Percentiles rank a stretch among this genome's conserved stretches.
Evolutionary conservation across 164 flowering plant genomes (phyloP).

Genomic region (Annona cherimola): DNA sequence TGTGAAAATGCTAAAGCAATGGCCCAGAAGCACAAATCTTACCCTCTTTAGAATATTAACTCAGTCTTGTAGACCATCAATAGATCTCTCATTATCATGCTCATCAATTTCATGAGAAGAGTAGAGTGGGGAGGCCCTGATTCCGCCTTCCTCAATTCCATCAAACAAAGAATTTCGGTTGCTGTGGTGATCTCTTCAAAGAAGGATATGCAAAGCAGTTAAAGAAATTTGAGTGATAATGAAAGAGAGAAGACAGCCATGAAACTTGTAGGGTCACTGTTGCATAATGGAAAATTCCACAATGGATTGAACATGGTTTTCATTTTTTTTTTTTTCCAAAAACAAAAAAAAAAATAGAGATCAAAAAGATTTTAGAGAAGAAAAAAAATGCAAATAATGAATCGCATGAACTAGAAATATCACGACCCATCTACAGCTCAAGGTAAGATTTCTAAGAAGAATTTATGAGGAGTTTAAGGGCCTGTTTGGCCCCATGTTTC

Average conservation of each 20-base stretch:
- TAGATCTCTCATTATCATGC: conserved; percentile 65
- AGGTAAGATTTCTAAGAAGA: too few species aligned
- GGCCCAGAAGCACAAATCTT: conserved; percentile 1
- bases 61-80: conserved; percentile 70
- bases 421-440: too few species aligned
- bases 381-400: too few species aligned
- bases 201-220: background rate
- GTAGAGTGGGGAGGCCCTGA: conserved; percentile 75
- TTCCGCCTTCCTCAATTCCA: conserved; percentile 96
- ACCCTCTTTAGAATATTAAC: conserved; percentile 76
- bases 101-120: conserved; percentile 62
- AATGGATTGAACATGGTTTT: background rate
- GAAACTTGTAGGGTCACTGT: background rate
- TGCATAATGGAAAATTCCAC: background rate
- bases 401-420: too few species aligned
- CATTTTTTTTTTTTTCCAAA: background rate
- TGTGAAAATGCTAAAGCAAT: too few species aligned
- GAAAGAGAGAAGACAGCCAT: background rate
- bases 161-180: conserved; percentile 70
- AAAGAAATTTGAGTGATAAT: too few species aligned
- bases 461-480: too few species aligned
- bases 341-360: background rate
- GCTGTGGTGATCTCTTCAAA: conserved; percentile 52
- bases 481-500: too few species aligned
- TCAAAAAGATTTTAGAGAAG: too few species aligned